Evolutionary conservation across 2,329 filamentous ascomycete genomes (phyloP).

Genomic region (Cryphonectria parasitica): DNA sequence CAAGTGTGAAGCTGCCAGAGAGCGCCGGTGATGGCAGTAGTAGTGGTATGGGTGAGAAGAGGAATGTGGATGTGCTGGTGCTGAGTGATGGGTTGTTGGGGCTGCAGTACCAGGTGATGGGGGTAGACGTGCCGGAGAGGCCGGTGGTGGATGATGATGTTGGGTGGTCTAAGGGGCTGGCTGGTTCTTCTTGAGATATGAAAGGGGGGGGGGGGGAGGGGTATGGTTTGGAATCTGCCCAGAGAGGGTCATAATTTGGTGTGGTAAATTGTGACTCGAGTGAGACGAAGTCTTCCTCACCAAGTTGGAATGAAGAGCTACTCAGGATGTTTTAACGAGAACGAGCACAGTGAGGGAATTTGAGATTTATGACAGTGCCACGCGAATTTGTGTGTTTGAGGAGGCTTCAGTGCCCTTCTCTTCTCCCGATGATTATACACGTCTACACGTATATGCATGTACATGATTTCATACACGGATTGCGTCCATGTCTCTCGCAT

Average conservation of each 20-base stretch:
- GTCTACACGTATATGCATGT: too few species aligned
- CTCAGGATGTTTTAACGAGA: too few species aligned
- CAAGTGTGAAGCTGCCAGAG: conserved; percentile 64
- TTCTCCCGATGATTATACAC: not conserved
- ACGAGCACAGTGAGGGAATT: too few species aligned
- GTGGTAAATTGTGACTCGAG: too few species aligned
- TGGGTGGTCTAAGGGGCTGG: conserved; percentile 46
- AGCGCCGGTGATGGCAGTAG: conserved; percentile 32
- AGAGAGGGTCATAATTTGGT: not conserved
- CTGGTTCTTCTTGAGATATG: conserved; percentile 12
- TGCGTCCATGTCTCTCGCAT: not conserved
- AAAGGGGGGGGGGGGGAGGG: too few species aligned
- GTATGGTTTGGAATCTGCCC: not conserved
- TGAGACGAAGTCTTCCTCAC: too few species aligned
- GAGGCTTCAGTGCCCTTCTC: not conserved
- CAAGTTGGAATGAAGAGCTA: too few species aligned
- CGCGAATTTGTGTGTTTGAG: conserved; percentile 17
- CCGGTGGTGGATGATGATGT: conserved; percentile 54
- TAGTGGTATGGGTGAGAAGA: conserved; percentile 41
- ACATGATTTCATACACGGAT: too few species aligned
- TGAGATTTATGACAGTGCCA: too few species aligned
- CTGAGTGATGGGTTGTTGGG: conserved; percentile 88
- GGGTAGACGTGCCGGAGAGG: conserved; percentile 55
- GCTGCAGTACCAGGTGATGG: conserved; percentile 59
- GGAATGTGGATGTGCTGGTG: conserved; percentile 73